A percentile compares a stretch with the other conserved stretches of the same genome.
Evolutionary conservation across 176 grass and related monocot species (phyloP).

Genomic region (Avena atlantica): DNA sequence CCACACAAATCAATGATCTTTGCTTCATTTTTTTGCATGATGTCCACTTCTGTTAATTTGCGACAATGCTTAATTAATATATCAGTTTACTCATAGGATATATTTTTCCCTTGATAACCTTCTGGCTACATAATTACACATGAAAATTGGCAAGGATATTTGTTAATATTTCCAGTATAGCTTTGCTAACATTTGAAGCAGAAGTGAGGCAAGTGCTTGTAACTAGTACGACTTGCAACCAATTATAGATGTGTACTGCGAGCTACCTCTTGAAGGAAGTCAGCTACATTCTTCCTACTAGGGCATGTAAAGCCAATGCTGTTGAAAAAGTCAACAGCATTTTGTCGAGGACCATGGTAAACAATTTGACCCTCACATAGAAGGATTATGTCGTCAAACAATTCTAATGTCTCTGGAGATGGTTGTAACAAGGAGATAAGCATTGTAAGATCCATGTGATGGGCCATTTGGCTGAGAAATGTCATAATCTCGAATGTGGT

Average conservation of each 20-base stretch:
- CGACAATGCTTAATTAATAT: not conserved
- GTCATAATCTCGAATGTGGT: constrained; percentile 89
- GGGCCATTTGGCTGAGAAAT: constrained; percentile 75
- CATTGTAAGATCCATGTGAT: no score
- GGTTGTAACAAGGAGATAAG: no score
- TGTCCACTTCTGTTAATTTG: not conserved
- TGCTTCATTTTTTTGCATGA: not conserved
- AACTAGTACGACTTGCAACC: not conserved
- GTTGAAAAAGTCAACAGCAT: no score
- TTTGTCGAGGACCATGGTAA: no score
- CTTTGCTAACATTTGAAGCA: not conserved
- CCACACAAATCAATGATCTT: not conserved
- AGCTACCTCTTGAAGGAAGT: constrained; percentile 93
- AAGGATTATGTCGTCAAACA: no score
- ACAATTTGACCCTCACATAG: no score
- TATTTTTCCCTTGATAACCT: not conserved
- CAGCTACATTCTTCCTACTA: constrained; percentile 76
- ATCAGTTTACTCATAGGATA: not conserved
- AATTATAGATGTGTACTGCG: not conserved
- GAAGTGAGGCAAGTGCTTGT: not conserved
- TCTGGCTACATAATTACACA: not conserved
- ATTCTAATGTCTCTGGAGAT: no score
- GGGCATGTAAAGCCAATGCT: constrained; percentile 79
- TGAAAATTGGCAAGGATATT: not conserved
- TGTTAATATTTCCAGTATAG: not conserved